These are phyloP conservation scores for Vigna hirtella DNA, from an alignment of 306 rosid genomes.

Conservation along the genomic window DNA sequence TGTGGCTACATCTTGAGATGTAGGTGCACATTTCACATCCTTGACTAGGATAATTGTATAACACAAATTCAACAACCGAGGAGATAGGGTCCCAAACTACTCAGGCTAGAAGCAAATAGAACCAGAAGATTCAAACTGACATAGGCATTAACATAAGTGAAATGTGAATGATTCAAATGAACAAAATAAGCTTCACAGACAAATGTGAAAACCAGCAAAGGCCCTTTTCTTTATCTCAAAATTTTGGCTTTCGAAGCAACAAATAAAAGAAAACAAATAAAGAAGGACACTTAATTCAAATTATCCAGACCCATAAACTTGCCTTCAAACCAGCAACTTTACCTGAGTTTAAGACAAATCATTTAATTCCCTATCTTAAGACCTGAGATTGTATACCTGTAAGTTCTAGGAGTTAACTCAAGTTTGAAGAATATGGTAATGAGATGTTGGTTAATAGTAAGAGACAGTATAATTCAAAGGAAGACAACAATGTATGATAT, in stretches of 20 bases:
- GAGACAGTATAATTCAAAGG: neutral
- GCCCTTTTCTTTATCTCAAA: constrained; percentile 21
- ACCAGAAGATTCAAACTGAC: constrained; percentile 27
- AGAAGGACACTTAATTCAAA: neutral
- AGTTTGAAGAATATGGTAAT: neutral
- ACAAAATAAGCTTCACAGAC: constrained; percentile 9
- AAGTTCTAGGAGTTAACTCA: neutral
- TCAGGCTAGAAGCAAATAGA: constrained; percentile 25
- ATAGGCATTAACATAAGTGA: neutral
- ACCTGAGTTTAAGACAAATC: neutral
- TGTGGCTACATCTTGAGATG: neutral
- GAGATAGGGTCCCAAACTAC: constrained; percentile 23
- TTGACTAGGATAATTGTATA: constrained; percentile 22
- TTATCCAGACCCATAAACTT: constrained; percentile 5
- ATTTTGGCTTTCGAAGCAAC: neutral
- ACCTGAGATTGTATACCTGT: neutral
- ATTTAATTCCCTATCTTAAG: neutral
- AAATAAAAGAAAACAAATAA: too few relatives aligned
- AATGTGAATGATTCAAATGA: constrained; percentile 8
- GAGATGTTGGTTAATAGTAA: neutral
- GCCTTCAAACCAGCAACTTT: neutral
- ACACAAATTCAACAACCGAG: constrained; percentile 1
- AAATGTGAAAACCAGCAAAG: constrained; percentile 10
- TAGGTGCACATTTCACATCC: neutral
- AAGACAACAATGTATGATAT: constrained; percentile 2